A percentile compares a stretch with the other conserved stretches of the same genome.
phyloP scores from a whole-genome alignment of 2,329 filamentous ascomycete species.

The Lachnellula occidentalis region DNA sequence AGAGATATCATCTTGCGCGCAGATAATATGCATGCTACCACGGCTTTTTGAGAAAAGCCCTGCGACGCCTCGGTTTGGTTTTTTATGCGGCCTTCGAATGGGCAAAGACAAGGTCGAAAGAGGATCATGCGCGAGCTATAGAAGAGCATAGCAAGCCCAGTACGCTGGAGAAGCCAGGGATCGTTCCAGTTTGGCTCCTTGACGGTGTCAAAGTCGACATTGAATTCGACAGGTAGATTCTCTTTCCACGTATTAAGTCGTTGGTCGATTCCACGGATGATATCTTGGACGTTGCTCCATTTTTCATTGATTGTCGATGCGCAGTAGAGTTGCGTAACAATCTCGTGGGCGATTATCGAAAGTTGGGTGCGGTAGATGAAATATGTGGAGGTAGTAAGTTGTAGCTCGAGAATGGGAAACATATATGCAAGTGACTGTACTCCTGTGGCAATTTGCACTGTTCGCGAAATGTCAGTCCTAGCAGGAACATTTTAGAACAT shows the following conservation, averaged over 20 bases:
- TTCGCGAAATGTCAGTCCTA: too few species aligned
- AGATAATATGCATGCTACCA: constrained; percentile 17
- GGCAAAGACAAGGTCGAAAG: constrained; percentile 26
- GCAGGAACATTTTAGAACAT: too few species aligned
- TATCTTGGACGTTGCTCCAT: constrained; percentile 22
- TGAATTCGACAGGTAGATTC: constrained; percentile 14
- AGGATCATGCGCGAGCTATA: constrained; percentile 24
- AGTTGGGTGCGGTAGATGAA: constrained; percentile 26
- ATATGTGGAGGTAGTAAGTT: constrained; percentile 18
- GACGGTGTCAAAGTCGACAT: constrained; percentile 16
- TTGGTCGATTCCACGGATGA: constrained; percentile 17
- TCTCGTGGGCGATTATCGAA: constrained; percentile 24
- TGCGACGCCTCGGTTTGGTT: constrained; percentile 11
- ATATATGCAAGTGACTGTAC: not conserved
- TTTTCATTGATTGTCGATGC: constrained; percentile 20
- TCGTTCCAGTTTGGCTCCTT: constrained; percentile 11
- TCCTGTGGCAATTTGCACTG: not conserved
- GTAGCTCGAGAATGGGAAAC: constrained; percentile 11
- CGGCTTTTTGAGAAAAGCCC: constrained; percentile 20
- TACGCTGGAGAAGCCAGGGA: constrained; percentile 9
- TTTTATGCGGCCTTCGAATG: constrained; percentile 17
- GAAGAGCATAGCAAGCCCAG: constrained; percentile 21
- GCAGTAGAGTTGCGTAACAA: constrained; percentile 23
- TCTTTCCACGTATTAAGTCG: constrained; percentile 18
- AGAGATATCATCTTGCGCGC: constrained; percentile 20